phyloP scores from a whole-genome alignment of 208 protist genomes.

The Crithidia thermophila region DNA sequence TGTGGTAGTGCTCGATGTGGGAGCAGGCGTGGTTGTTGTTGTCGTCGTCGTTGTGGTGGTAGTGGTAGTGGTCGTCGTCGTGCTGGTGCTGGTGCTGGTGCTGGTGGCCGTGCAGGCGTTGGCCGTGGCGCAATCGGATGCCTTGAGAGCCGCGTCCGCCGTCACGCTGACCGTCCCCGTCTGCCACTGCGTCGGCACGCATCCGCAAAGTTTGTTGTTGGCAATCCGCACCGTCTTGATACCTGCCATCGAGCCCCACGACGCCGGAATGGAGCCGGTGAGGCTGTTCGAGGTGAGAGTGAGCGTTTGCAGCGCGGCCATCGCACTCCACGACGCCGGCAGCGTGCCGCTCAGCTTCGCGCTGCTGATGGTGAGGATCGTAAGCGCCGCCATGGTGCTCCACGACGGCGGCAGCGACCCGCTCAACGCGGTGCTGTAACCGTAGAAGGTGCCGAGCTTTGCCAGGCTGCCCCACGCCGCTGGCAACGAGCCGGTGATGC shows the following conservation, averaged over 20 bases:
- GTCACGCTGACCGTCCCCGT: constrained; percentile 2
- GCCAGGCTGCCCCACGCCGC: background rate
- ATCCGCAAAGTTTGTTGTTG: constrained; percentile 12
- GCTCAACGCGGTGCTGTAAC: constrained; percentile 13
- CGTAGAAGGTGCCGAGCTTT: constrained; percentile 16
- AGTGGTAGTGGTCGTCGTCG: background rate
- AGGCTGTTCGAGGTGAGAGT: constrained; percentile 7
- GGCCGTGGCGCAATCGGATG: constrained; percentile 15
- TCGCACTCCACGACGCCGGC: constrained; percentile 25
- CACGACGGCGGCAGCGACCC: constrained; percentile 36
- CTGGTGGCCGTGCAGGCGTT: background rate
- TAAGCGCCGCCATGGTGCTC: constrained; percentile 30
- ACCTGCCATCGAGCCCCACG: constrained; percentile 10
- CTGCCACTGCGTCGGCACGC: constrained; percentile 9
- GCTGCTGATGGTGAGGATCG: constrained; percentile 41
- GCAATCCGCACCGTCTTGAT: constrained; percentile 1
- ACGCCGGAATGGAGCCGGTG: constrained; percentile 11
- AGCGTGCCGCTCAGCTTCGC: constrained; percentile 28
- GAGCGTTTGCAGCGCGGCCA: constrained; percentile 10
- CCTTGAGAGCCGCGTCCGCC: constrained; percentile 1
- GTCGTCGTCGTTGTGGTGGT: constrained; percentile 20
- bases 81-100: background rate
- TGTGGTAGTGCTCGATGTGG: constrained; percentile 1
- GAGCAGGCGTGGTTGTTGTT: background rate
- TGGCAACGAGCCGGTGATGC: constrained; percentile 10